Evolutionary conservation across 805 yeast genomes (phyloP), one percentile per base, ranked within the genome.

Genomic region (Cyberlindnera bimundalis): DNA sequence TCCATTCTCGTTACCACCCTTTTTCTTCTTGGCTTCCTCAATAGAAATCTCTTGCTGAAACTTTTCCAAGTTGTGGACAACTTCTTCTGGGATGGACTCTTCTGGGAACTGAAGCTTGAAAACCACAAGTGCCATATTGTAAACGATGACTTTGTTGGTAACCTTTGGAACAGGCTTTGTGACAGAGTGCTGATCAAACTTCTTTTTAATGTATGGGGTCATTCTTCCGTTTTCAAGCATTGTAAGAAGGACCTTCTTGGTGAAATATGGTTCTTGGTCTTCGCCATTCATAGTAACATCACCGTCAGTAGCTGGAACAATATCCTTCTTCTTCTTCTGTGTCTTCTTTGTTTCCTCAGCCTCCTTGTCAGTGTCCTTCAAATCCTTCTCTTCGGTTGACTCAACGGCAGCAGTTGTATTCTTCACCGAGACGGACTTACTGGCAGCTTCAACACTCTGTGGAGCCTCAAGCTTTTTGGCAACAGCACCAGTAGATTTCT

Each of bases 21-120:
- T 14, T 12, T 12, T 12, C 16, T 23, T 24, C 4, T 33, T 29
- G 17, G 27, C 19, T 12, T 31, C 17, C 18, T 31, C 25, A 20
- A 17, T 4, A 13, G 10, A 10, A 10, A 12, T 7, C 13, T 19
- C 24, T 20, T 31, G 9, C 18, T 19, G 15, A n/a, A 32, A 32
- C 26, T 14, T 9, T 8, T 6, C 27, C 3, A n/a, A 18, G 13
- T 32, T 32, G 8, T 12, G 13, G 3, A 11, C 14, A 6, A 32
- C 7, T 4, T 21, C 19, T 13, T 33, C 36, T 16, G 36, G 36
- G 23, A 36, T n/a, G 23, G 15, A 21, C 36, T 42, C 32, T 7
- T 39, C 44, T 15, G 50, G 50, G 37, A 36, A 46, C 24, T 47
- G 35, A 18, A 24, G 20, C 19, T 34, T 19, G 18, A 32, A 38